Evolutionary conservation across 345 rosid species (phyloP), one percentile per base, ranked within the genome.

Genomic region (Murraya koenigii): DNA sequence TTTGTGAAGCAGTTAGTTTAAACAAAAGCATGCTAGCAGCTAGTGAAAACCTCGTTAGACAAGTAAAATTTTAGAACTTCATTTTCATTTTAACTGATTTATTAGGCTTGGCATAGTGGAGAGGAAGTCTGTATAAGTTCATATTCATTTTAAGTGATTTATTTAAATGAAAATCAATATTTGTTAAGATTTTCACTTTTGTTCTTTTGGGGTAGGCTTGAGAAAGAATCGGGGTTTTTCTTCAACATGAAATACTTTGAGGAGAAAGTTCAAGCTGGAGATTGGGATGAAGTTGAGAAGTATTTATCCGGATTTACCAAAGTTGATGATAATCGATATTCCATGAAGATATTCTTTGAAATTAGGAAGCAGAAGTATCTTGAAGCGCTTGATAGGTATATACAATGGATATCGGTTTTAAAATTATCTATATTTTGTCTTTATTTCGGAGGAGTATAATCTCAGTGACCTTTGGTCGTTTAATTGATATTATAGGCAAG

Each of bases 331-430:
- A 90, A 90, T 77, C 78, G 92, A 66, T 89, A 88, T 82, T 93
- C 97, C 17, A 90, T 90, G 95, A 92, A 92, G 85, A 92, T 92
- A 77, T 92, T 92, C 81, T 92, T 92, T 81, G 97, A 93, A 82
- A 93, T 93, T 79, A 87, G 95, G 86, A 91, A 93, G 90, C 97
- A 93, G 71, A 93, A 93, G 84, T 93, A 93, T 85, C 93, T 93
- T 13, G 97, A 93, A 84, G 97, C 97, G 7, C 94, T 93, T 58
- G 97, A 93, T 85, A 82, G 91, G 97, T 92, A 85, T 64, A 69
- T 13, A 41, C 61, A 64, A 38, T 28, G 17, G 63, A 72, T 52
- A 36, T 71, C 1, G 3, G 10, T 82, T 6, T 58, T 35, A 38
- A 39, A n/a, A 5, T 80, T 58, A 17, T 39, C 62, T 14, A 9